These are phyloP conservation scores for Thuidium tamariscinum DNA, from an alignment of 225 moss, liverwort and hornwort species.

Conservation along the genomic window DNA sequence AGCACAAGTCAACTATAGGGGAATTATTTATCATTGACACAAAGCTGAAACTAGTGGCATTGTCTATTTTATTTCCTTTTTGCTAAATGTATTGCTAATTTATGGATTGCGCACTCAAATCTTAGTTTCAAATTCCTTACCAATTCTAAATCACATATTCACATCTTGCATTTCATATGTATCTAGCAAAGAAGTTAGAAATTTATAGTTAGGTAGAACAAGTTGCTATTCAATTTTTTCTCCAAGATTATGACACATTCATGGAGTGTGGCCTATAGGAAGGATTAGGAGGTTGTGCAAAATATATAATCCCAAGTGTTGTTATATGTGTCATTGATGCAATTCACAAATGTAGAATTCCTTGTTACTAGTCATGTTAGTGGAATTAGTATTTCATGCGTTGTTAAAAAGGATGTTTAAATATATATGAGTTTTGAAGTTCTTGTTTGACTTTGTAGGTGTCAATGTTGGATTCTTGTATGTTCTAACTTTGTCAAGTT, in stretches of 20 bases:
- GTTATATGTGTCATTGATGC: neutral
- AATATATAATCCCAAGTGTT: neutral
- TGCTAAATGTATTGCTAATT: neutral
- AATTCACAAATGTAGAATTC: neutral
- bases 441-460: no score
- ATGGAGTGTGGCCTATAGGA: no score
- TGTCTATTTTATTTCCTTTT: fast-evolving
- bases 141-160: neutral
- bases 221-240: no score
- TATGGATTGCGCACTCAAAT: neutral
- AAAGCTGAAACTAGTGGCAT: neutral
- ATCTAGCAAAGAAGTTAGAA: no score
- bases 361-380: neutral
- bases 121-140: neutral
- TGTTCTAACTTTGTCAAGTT: no score
- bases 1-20: fast-evolving
- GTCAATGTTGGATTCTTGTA: no score
- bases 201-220: no score
- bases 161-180: neutral
- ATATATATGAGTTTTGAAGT: no score
- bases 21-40: neutral
- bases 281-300: no score
- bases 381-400: neutral
- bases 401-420: no score
- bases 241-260: no score